Conservation (phyloP, 2,329 filamentous ascomycete genomes). For the Mycocentrospora acerina region DNA sequence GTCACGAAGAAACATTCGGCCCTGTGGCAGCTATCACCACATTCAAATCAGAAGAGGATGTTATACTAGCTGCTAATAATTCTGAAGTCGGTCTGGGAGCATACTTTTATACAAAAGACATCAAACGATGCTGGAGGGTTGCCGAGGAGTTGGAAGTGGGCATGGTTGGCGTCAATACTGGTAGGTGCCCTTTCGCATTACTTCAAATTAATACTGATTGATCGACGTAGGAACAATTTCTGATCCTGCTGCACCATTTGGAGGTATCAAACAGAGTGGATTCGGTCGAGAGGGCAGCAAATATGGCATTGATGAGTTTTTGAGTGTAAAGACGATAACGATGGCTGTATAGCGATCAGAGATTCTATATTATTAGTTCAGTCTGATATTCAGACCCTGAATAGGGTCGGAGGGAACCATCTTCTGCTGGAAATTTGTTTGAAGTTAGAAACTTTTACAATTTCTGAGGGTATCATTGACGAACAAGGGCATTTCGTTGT, state of each 20-base stretch:
- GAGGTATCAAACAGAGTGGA: background rate
- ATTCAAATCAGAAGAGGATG: conserved; percentile 64
- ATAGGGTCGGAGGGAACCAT: too few relatives aligned
- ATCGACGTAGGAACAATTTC: too few relatives aligned
- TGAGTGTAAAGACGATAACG: background rate
- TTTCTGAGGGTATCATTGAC: too few relatives aligned
- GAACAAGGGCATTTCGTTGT: too few relatives aligned
- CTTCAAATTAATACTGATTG: too few relatives aligned
- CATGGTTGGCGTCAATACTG: conserved; percentile 28
- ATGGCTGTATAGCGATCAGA: too few relatives aligned
- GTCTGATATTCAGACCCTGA: too few relatives aligned
- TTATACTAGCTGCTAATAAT: conserved; percentile 56
- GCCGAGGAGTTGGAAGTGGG: conserved; percentile 14
- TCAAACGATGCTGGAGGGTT: conserved; percentile 8
- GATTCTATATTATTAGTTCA: too few relatives aligned
- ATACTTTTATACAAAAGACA: conserved; percentile 9
- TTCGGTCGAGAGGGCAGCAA: conserved; percentile 1
- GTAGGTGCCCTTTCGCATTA: conserved; percentile 2
- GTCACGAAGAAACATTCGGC: conserved; percentile 61
- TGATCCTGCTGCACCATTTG: conserved; percentile 1
- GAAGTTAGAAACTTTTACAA: too few relatives aligned
- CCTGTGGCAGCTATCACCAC: conserved; percentile 60
- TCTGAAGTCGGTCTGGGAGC: conserved; percentile 52
- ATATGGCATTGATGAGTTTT: conserved; percentile 1
- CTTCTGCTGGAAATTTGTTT: conserved; percentile 9